These are phyloP conservation scores for Flaveria linearis DNA, from an alignment of 129 eudicot genomes.

Conservation along the genomic window DNA sequence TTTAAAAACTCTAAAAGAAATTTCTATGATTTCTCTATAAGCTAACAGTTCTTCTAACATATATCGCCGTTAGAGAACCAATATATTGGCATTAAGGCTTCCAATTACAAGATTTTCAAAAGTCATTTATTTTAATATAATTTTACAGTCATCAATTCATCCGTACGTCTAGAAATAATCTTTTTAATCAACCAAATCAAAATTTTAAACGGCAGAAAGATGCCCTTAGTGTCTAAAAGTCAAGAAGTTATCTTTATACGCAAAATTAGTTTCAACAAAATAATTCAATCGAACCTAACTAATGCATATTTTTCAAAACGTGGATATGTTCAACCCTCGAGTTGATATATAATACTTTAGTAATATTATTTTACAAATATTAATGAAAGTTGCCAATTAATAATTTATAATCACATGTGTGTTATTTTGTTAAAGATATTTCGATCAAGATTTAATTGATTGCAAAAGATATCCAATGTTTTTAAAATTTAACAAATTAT, in stretches of 20 bases:
- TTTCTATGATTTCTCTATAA: too few relatives aligned
- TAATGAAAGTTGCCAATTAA: not conserved
- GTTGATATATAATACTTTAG: not conserved
- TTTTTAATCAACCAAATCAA: not conserved
- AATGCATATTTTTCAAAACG: not conserved
- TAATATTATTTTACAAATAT: not conserved
- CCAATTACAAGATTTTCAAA: too few relatives aligned
- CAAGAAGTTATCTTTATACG: not conserved
- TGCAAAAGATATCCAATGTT: not conserved
- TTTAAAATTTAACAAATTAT: not conserved
- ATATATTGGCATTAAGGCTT: too few relatives aligned
- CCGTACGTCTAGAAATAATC: too few relatives aligned
- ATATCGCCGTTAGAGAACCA: too few relatives aligned
- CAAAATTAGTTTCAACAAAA: not conserved
- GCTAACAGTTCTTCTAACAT: too few relatives aligned
- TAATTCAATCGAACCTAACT: constrained; percentile 10
- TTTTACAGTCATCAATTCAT: too few relatives aligned
- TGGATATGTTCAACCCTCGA: constrained; percentile 1
- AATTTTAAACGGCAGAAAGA: not conserved
- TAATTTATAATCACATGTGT: not conserved
- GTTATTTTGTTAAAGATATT: not conserved
- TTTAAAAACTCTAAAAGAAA: too few relatives aligned
- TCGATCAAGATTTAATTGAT: not conserved
- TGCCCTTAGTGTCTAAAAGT: constrained; percentile 14
- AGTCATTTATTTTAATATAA: too few relatives aligned